These are phyloP conservation scores for Aureobasidium sp. DNA, from an alignment of 2,329 filamentous ascomycete genomes.

Conservation along the genomic window DNA sequence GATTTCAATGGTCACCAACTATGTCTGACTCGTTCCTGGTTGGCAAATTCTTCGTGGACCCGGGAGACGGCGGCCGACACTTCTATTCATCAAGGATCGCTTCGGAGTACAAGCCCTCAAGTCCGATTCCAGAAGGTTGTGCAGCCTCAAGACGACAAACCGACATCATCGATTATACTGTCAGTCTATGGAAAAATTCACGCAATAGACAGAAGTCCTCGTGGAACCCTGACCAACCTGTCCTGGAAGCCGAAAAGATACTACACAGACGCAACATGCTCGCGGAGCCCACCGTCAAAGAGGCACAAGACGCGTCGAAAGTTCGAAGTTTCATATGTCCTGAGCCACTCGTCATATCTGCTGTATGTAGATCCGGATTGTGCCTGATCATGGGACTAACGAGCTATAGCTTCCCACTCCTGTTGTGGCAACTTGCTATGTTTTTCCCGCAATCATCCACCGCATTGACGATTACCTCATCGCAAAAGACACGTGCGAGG, in stretches of 20 bases:
- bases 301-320: constrained; percentile 38
- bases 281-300: constrained; percentile 55
- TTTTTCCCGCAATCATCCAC: constrained; percentile 77
- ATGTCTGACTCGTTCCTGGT: constrained; percentile 36
- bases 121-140: constrained; percentile 55
- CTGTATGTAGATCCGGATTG: constrained; percentile 39
- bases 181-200: constrained; percentile 64
- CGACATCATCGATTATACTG: constrained; percentile 75
- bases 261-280: constrained; percentile 76
- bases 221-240: constrained; percentile 67
- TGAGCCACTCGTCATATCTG: constrained; percentile 69
- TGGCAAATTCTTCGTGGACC: constrained; percentile 50
- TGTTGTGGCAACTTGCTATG: constrained; percentile 65
- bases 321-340: constrained; percentile 59
- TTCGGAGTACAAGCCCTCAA: constrained; percentile 53
- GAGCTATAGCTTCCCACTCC: constrained; percentile 56
- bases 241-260: constrained; percentile 68
- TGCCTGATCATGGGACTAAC: neutral
- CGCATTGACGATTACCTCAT: constrained; percentile 77
- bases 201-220: constrained; percentile 35
- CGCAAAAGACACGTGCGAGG: constrained; percentile 63
- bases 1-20: constrained; percentile 40
- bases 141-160: constrained; percentile 34
- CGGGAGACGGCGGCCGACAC: constrained; percentile 50
- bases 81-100: constrained; percentile 46